Conservation (phyloP, 2,329 filamentous ascomycete species). For the Aspergillus melleus region DNA sequence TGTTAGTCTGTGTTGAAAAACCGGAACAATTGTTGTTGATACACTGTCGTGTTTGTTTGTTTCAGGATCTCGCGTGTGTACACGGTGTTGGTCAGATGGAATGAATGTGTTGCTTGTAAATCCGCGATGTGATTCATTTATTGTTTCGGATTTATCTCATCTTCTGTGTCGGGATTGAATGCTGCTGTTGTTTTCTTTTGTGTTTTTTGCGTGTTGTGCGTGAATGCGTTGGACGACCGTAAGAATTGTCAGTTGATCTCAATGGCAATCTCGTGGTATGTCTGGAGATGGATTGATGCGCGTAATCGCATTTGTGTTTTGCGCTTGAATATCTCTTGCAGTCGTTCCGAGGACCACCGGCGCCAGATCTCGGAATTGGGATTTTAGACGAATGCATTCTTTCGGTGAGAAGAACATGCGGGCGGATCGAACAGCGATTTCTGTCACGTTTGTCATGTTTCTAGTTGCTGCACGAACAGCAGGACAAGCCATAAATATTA, state of each 20-base stretch:
- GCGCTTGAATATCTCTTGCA: not conserved
- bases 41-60: not conserved
- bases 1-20: not conserved
- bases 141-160: conserved; percentile 1
- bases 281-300: not conserved
- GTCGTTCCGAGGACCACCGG: not conserved
- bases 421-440: not conserved
- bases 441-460: not conserved
- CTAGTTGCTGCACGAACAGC: not conserved
- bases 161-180: not conserved
- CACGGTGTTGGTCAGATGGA: not conserved
- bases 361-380: not conserved
- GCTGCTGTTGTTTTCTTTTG: not conserved
- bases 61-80: not conserved
- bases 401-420: not conserved
- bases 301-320: not conserved
- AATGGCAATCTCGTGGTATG: conserved; percentile 10
- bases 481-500: not conserved
- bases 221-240: conserved; percentile 4
- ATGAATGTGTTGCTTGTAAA: conserved; percentile 1
- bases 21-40: not conserved
- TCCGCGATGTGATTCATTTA: conserved; percentile 8
- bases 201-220: not conserved
- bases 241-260: conserved; percentile 11
- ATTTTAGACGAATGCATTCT: not conserved